Evolutionary conservation across 2,329 filamentous ascomycete genomes (phyloP).

Genomic region (Colletotrichum lentis): DNA sequence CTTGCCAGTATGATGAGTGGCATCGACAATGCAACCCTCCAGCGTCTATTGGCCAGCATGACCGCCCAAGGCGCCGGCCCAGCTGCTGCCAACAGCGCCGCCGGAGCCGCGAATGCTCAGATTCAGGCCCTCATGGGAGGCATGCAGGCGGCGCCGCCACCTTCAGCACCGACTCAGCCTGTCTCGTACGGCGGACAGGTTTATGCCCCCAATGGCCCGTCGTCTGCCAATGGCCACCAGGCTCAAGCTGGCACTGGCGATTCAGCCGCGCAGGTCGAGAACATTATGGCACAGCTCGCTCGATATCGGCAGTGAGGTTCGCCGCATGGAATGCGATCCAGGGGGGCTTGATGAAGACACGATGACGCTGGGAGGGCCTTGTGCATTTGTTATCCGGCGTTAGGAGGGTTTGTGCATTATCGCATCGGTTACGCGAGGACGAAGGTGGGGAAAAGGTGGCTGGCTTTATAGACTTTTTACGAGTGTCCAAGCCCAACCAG

Average conservation of each 20-base stretch:
- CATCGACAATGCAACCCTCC: constrained; percentile 74
- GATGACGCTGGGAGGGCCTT: constrained; percentile 20
- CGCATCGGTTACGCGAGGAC: background rate
- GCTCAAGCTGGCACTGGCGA: constrained; percentile 41
- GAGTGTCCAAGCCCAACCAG: background rate
- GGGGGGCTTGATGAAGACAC: constrained; percentile 28
- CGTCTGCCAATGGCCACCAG: constrained; percentile 42
- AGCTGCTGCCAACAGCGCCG: constrained; percentile 32
- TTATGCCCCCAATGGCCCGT: constrained; percentile 39
- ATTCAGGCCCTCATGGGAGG: constrained; percentile 58
- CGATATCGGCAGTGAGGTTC: constrained; percentile 64
- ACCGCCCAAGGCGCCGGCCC: constrained; percentile 39
- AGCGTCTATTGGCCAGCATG: constrained; percentile 68
- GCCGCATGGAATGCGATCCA: background rate
- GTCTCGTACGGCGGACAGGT: constrained; percentile 45
- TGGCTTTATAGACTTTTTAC: constrained; percentile 20
- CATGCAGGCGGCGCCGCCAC: constrained; percentile 40
- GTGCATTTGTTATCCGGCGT: constrained; percentile 28
- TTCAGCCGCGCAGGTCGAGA: constrained; percentile 67
- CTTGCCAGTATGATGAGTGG: constrained; percentile 72
- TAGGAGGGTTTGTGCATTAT: constrained; percentile 10
- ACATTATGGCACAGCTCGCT: constrained; percentile 78
- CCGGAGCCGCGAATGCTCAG: constrained; percentile 44
- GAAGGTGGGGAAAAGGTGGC: constrained; percentile 13
- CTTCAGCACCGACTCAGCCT: constrained; percentile 40